phyloP scores from a whole-genome alignment of 2,329 filamentous ascomycete species.

The Aspergillus sp. region DNA sequence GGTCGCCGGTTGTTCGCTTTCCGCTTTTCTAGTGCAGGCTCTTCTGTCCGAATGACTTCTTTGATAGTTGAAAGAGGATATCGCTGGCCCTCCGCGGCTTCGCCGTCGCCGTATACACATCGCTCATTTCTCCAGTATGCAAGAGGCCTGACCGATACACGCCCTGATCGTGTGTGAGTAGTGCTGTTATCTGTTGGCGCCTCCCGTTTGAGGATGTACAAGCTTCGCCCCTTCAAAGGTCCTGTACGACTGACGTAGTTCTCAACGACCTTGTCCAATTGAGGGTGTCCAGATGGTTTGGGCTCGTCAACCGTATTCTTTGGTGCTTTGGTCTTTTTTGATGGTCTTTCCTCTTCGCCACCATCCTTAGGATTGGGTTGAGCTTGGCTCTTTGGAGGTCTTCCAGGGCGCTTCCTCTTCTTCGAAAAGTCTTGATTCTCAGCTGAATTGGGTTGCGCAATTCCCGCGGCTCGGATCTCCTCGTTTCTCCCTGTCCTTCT shows the following conservation, averaged over 20 bases:
- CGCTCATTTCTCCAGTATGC: conserved; percentile 86
- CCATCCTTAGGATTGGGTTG: conserved; percentile 21
- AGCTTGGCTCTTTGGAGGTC: conserved; percentile 28
- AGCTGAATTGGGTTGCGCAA: conserved; percentile 16
- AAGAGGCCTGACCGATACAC: conserved; percentile 74
- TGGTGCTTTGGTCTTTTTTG: conserved; percentile 34
- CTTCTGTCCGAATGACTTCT: conserved; percentile 73
- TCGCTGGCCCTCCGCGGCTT: conserved; percentile 53
- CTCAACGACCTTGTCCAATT: conserved; percentile 44
- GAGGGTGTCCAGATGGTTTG: conserved; percentile 32
- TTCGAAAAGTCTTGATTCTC: conserved; percentile 17
- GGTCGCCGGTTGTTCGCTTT: conserved; percentile 38
- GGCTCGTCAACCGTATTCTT: conserved; percentile 20
- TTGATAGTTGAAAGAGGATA: conserved; percentile 71
- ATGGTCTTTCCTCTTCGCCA: conserved; percentile 24
- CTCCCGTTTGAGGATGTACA: conserved; percentile 53
- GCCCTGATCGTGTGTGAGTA: conserved; percentile 71
- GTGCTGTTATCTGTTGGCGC: conserved; percentile 54
- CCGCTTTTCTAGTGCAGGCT: conserved; percentile 49
- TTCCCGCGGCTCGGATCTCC: conserved; percentile 11
- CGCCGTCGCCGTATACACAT: conserved; percentile 66
- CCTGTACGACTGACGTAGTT: conserved; percentile 44
- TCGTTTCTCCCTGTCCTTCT: conserved; percentile 14
- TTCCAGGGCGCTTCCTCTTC: conserved; percentile 31
- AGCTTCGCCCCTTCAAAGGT: conserved; percentile 48